Percentiles rank a stretch among this genome's conserved stretches.
phyloP scores from a whole-genome alignment of 768 basidiomycete genomes.

The Amanita pallidorosea region DNA sequence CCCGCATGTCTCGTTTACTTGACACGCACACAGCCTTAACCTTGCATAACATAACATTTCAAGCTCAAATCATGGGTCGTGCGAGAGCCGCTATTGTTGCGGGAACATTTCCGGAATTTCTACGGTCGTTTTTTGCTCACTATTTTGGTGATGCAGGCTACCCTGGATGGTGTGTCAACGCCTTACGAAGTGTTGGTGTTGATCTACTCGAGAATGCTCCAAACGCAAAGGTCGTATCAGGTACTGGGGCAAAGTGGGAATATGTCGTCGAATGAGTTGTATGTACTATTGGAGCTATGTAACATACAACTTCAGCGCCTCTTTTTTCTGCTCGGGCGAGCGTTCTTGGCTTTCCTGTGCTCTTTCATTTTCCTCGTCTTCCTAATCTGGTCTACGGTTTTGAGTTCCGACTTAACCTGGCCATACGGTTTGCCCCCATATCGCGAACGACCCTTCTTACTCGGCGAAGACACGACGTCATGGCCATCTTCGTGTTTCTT shows the following conservation, averaged over 20 bases:
- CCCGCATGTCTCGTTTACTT: constrained; percentile 4
- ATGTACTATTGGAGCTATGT: neutral
- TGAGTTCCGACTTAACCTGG: constrained; percentile 74
- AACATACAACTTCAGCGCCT: constrained; percentile 24
- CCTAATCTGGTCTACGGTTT: constrained; percentile 79
- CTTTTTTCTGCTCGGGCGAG: constrained; percentile 48
- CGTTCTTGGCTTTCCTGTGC: constrained; percentile 67
- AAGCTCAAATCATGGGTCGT: constrained; percentile 80
- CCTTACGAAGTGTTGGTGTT: constrained; percentile 71
- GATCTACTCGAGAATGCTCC: constrained; percentile 56
- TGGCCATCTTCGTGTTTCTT: constrained; percentile 42
- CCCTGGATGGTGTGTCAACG: constrained; percentile 85
- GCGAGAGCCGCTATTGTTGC: constrained; percentile 73
- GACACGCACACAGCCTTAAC: constrained; percentile 48
- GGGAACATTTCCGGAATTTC: constrained; percentile 69
- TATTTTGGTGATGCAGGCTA: constrained; percentile 76
- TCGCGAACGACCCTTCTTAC: constrained; percentile 25
- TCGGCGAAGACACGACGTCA: constrained; percentile 13
- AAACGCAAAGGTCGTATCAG: constrained; percentile 40
- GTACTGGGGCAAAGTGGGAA: constrained; percentile 73
- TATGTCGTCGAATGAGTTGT: constrained; percentile 35
- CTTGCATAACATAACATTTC: constrained; percentile 76
- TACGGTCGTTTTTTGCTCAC: constrained; percentile 61
- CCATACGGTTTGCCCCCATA: constrained; percentile 50
- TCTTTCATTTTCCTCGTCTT: constrained; percentile 59